Evolutionary conservation across 129 eudicot genomes (phyloP).

Genomic region (Arctium lappa): DNA sequence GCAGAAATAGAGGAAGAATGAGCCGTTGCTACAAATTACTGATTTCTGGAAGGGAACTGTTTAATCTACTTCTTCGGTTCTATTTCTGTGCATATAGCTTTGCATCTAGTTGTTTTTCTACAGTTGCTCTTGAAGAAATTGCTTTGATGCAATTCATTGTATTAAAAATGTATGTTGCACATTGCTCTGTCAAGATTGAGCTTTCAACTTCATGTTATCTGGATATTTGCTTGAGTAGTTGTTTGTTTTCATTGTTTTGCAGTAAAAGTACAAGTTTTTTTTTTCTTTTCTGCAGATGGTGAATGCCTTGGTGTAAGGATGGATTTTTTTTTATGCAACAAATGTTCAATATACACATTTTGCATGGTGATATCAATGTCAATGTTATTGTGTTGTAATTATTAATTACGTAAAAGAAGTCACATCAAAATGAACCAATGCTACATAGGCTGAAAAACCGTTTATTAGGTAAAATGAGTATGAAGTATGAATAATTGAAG

Average conservation of each 20-base stretch:
- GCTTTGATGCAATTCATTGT: not conserved
- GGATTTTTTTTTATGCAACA: not conserved
- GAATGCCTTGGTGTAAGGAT: not conserved
- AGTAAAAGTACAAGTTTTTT: not conserved
- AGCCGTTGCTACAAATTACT: constrained; percentile 13
- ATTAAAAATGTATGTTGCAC: constrained; percentile 20
- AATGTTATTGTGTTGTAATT: not conserved
- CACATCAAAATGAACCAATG: not conserved
- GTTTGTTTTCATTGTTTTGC: not conserved
- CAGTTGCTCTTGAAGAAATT: not conserved
- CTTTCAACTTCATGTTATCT: not conserved
- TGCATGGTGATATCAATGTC: not conserved
- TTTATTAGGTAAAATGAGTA: not conserved
- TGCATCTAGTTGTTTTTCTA: not conserved
- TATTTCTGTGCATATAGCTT: not conserved
- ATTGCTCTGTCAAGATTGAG: not conserved
- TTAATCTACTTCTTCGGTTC: not conserved
- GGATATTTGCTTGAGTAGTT: not conserved
- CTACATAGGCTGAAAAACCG: not conserved
- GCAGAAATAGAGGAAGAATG: constrained; percentile 53
- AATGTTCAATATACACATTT: not conserved
- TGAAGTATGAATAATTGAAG: not conserved
- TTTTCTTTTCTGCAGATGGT: not conserved
- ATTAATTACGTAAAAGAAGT: not conserved
- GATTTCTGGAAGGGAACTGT: not conserved